Base-by-base conservation (phyloP, 805 yeast genomes). In the Wickerhamomyces sydowiorum region DNA sequence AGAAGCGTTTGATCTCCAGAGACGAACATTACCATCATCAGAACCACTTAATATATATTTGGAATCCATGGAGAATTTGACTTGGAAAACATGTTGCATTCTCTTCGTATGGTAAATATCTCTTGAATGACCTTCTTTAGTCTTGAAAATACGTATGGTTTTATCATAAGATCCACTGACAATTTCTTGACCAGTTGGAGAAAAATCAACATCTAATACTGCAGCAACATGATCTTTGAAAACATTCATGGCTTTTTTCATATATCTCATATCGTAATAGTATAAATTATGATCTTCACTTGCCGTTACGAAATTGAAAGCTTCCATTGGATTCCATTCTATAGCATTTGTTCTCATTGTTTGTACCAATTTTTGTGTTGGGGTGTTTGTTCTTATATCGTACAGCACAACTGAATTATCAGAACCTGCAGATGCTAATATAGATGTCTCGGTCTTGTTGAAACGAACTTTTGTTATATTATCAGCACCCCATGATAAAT, bases 241-340 rank as follows among this genome's bases (percentile, higher is more conserved):
- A 12, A 95, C 88, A 51, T 89, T 90, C 39, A 83, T 62, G 1
- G 97, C 82, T 42, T 86, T 73, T 36, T 73, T 72, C 77, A 95
- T 72, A 57, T 90, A 86, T 61, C 99, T 75, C 97, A 95, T 91
- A 66, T 93, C 99, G 79, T 96, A 95, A 41, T 85, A 73, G 62
- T 93, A 93, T 9, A 84, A 81, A 61, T 93, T 93, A 64, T 91
- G 97, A 67, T 93, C 98, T 65, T 93, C 99, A 57, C 80, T 79
- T 3, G 88, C 98, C 32, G 86, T 79, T 15, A 90, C 97, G 67
- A 93, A 91, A 58, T 85, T 80, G 66, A 78, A 93, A 2, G 98
- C 96, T 64, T 93, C 98, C 83, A 93, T 86, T 5, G 99, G 99
- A 65, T 93, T 93, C 98, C 98, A 93, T 42, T 89, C 75, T 21